A percentile compares a stretch with the other conserved stretches of the same genome.
Evolutionary conservation across 495 filamentous ascomycete genomes (phyloP).

Genomic region (Aspergillus incahuasiensis): DNA sequence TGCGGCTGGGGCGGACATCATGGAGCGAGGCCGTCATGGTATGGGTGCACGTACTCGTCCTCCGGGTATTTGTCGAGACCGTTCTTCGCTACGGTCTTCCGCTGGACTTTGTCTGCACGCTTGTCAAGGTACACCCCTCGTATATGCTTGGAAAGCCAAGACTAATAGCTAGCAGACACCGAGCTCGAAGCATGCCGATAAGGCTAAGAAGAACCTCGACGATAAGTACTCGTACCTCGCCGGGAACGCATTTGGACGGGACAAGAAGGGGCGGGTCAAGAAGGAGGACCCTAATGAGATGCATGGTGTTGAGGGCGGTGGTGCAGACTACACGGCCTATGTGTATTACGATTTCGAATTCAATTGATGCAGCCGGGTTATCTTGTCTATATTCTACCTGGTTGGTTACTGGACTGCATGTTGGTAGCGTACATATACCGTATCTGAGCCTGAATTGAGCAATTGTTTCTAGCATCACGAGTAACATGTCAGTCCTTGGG

Average conservation of each 20-base stretch:
- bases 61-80: slow-evolving; percentile 95
- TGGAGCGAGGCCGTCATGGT: slow-evolving; percentile 95
- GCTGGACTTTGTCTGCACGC: slow-evolving; percentile 75
- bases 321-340: slow-evolving; percentile 87
- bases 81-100: slow-evolving; percentile 91
- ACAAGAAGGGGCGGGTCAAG: slow-evolving; percentile 87
- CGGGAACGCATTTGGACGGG: slow-evolving; percentile 88
- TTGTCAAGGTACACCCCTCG: slow-evolving; percentile 66
- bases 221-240: slow-evolving; percentile 84
- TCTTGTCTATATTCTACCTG: slow-evolving; percentile 2
- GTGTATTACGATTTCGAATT: slow-evolving; percentile 96
- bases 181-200: slow-evolving; percentile 67
- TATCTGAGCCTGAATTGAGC: slow-evolving; percentile 2
- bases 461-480: not conserved
- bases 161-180: slow-evolving; percentile 56
- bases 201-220: slow-evolving; percentile 76
- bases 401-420: slow-evolving; percentile 1
- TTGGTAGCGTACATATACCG: slow-evolving; percentile 16
- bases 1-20: slow-evolving; percentile 76
- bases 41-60: slow-evolving; percentile 84
- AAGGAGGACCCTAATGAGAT: slow-evolving; percentile 88
- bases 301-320: slow-evolving; percentile 61
- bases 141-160: not conserved
- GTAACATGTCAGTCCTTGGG: no score
- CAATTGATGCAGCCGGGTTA: slow-evolving; percentile 24